A percentile compares a stretch with the other conserved stretches of the same genome.
Conservation (phyloP, 768 basidiomycete genomes). For the Cyclocybe aegerita region DNA sequence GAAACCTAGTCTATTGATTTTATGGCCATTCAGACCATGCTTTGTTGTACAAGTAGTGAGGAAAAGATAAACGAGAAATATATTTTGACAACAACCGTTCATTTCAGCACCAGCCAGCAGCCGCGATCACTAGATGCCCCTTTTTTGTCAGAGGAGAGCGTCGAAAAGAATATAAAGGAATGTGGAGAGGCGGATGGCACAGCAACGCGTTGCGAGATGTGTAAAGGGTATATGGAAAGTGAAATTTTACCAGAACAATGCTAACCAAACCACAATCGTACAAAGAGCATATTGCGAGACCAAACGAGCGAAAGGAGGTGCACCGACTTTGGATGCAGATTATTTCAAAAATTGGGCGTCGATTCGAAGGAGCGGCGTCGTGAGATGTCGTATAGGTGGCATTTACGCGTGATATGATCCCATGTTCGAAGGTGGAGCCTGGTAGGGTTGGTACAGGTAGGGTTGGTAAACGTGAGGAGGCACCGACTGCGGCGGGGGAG, state of each 20-base stretch:
- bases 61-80: slow-evolving; percentile 25
- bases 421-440: slow-evolving; percentile 70
- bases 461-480: slow-evolving; percentile 73
- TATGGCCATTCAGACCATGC: slow-evolving; percentile 30
- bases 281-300: slow-evolving; percentile 26
- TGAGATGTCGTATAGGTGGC: slow-evolving; percentile 39
- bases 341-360: slow-evolving; percentile 21
- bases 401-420: slow-evolving; percentile 69
- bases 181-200: slow-evolving; percentile 29
- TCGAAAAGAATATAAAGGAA: slow-evolving; percentile 25
- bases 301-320: slow-evolving; percentile 26
- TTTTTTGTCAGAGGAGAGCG: slow-evolving; percentile 16
- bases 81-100: slow-evolving; percentile 27
- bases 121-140: slow-evolving; percentile 18
- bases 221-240: slow-evolving; percentile 19
- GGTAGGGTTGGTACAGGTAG: slow-evolving; percentile 85
- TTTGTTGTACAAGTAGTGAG: slow-evolving; percentile 46
- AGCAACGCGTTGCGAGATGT: slow-evolving; percentile 31
- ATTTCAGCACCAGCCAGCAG: slow-evolving; percentile 35
- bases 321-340: slow-evolving; percentile 15
- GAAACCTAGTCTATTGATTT: slow-evolving; percentile 34
- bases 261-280: slow-evolving; percentile 36
- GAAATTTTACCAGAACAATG: slow-evolving; percentile 26
- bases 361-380: slow-evolving; percentile 38
- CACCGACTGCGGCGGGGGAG: slow-evolving; percentile 43